A percentile compares a stretch with the other conserved stretches of the same genome.
Conservation (phyloP, 495 filamentous ascomycete species). For the Penicillium flavigenum region DNA sequence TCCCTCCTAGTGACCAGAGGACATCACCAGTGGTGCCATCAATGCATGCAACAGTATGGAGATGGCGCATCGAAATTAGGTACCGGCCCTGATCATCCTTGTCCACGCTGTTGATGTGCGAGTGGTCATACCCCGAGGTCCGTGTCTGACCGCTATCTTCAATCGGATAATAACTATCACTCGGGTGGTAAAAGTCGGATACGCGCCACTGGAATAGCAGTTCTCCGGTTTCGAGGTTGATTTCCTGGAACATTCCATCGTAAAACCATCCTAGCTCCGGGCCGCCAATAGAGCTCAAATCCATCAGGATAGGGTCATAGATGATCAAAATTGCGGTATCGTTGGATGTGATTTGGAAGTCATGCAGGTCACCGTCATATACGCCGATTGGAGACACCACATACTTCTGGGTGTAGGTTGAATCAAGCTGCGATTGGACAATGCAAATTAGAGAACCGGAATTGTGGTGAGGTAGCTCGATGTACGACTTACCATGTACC, state of each 20-base stretch:
- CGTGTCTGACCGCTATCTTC: slow-evolving; percentile 22
- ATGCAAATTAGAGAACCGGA: slow-evolving; percentile 1
- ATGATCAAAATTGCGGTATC: slow-evolving; percentile 53
- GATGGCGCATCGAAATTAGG: slow-evolving; percentile 54
- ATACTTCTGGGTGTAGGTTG: slow-evolving; percentile 43
- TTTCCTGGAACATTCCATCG: slow-evolving; percentile 46
- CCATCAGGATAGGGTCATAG: slow-evolving; percentile 48
- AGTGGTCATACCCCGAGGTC: slow-evolving; percentile 45
- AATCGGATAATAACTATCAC: slow-evolving; percentile 26
- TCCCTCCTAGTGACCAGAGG: slow-evolving; percentile 55
- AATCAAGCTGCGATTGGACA: slow-evolving; percentile 39
- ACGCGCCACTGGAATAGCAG: slow-evolving; percentile 46
- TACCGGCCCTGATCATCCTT: slow-evolving; percentile 53
- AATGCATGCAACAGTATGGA: slow-evolving; percentile 44
- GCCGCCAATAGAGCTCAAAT: slow-evolving; percentile 47
- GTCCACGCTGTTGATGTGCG: slow-evolving; percentile 60
- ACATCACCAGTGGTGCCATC: slow-evolving; percentile 52
- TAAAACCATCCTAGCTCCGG: slow-evolving; percentile 45
- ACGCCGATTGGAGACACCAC: slow-evolving; percentile 37
- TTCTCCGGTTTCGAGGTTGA: slow-evolving; percentile 43
- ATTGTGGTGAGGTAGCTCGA: not conserved
- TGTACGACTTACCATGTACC: slow-evolving; percentile 48
- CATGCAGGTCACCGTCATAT: slow-evolving; percentile 43
- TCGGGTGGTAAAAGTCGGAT: slow-evolving; percentile 28
- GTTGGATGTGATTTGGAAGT: slow-evolving; percentile 45